phyloP scores from a whole-genome alignment of 2,329 filamentous ascomycete species.

The Talaromyces funiculosus region DNA sequence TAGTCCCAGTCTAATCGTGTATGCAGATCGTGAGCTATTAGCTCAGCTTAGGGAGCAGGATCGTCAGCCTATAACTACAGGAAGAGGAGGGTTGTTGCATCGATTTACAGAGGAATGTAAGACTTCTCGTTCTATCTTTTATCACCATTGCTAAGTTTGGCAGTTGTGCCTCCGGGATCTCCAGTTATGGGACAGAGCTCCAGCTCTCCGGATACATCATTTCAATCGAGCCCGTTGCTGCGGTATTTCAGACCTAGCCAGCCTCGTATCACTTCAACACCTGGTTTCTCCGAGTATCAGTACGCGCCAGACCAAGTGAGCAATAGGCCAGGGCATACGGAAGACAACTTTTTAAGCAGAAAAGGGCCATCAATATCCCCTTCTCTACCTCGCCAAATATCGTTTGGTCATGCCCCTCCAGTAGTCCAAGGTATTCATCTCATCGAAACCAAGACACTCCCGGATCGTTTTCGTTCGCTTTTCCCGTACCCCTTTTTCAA shows the following conservation, averaged over 20 bases:
- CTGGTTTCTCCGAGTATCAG: slow-evolving; percentile 4
- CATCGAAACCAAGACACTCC: slow-evolving; percentile 55
- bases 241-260: slow-evolving; percentile 20
- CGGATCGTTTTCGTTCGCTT: slow-evolving; percentile 62
- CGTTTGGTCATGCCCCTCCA: slow-evolving; percentile 33
- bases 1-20: not conserved
- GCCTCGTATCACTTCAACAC: not conserved
- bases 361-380: not conserved
- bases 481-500: slow-evolving; percentile 76
- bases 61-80: not conserved
- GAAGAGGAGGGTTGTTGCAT: not conserved
- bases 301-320: slow-evolving; percentile 10
- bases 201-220: slow-evolving; percentile 24
- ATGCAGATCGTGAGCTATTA: slow-evolving; percentile 34
- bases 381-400: slow-evolving; percentile 20
- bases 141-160: not conserved
- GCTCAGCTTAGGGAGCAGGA: slow-evolving; percentile 24
- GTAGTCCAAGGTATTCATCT: slow-evolving; percentile 56
- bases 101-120: slow-evolving; percentile 3
- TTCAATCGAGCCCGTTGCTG: slow-evolving; percentile 29
- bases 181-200: slow-evolving; percentile 20
- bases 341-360: not conserved
- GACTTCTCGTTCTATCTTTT: not conserved
- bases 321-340: not conserved
- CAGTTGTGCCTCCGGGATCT: slow-evolving; percentile 10